Conservation (phyloP, 2,329 filamentous ascomycete genomes). For the Trichoderma arundinaceum region DNA sequence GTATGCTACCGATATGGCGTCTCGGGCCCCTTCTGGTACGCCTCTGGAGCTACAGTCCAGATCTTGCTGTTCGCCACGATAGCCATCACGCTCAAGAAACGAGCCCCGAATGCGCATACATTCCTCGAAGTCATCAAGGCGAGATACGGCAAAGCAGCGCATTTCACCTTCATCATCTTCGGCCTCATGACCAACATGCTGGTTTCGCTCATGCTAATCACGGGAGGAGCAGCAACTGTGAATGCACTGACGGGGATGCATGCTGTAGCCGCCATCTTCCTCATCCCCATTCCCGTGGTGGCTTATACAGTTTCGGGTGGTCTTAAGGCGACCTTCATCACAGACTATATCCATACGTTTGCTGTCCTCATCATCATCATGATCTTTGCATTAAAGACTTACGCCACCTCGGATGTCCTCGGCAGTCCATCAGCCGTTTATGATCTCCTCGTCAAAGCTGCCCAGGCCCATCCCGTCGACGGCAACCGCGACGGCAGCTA, state of each 20-base stretch:
- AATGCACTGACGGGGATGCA: conserved; percentile 50
- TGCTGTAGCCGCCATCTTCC: conserved; percentile 71
- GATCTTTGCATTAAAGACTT: conserved; percentile 81
- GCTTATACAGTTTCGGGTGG: conserved; percentile 79
- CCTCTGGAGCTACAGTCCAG: conserved; percentile 77
- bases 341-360: conserved; percentile 87
- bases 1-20: conserved; percentile 82
- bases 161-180: conserved; percentile 81
- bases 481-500: conserved; percentile 85
- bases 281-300: conserved; percentile 49
- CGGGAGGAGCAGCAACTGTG: conserved; percentile 72
- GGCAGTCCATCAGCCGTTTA: conserved; percentile 80
- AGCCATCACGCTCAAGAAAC: conserved; percentile 86
- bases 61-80: conserved; percentile 89
- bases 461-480: conserved; percentile 71
- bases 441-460: conserved; percentile 74
- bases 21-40: conserved; percentile 66
- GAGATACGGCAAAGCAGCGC: conserved; percentile 73
- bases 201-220: conserved; percentile 87
- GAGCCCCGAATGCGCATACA: conserved; percentile 84
- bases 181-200: conserved; percentile 84
- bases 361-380: conserved; percentile 84
- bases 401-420: conserved; percentile 72
- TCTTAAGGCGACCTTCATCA: conserved; percentile 86
- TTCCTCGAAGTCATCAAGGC: conserved; percentile 84